Conservation (phyloP, 768 basidiomycete species). For the Lentinula boryana region DNA sequence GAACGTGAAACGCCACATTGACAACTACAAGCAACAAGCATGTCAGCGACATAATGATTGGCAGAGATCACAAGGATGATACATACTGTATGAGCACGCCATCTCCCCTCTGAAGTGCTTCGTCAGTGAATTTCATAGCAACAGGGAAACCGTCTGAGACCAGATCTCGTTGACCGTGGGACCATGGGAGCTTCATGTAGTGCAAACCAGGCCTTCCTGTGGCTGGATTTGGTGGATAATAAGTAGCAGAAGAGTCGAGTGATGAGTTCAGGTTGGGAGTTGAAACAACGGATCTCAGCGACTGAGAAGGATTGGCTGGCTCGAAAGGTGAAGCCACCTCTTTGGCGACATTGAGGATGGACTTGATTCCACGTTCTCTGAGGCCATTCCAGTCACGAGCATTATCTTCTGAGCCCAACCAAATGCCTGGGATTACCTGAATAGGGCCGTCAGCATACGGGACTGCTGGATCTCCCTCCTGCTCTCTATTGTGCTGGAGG, state of each 20-base stretch:
- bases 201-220: conserved; percentile 75
- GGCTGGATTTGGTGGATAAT: conserved; percentile 59
- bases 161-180: conserved; percentile 89
- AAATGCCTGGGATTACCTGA: conserved; percentile 80
- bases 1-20: conserved; percentile 93
- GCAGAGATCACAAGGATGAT: conserved; percentile 8
- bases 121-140: conserved; percentile 80
- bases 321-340: conserved; percentile 79
- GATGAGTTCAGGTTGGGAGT: conserved; percentile 53
- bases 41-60: conserved; percentile 13
- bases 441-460: conserved; percentile 81
- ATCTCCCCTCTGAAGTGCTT: conserved; percentile 66
- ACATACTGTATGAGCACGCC: conserved; percentile 84
- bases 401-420: conserved; percentile 91
- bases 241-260: conserved; percentile 38
- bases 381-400: conserved; percentile 76
- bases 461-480: conserved; percentile 51
- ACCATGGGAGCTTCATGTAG: conserved; percentile 89
- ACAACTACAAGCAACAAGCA: conserved; percentile 47
- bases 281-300: conserved; percentile 59
- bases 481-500: conserved; percentile 60
- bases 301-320: conserved; percentile 29
- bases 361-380: conserved; percentile 64
- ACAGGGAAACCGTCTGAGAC: conserved; percentile 71
- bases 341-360: conserved; percentile 89